Evolutionary conservation across 208 protist species (phyloP).

Genomic region (Novymonas esmeraldas): DNA sequence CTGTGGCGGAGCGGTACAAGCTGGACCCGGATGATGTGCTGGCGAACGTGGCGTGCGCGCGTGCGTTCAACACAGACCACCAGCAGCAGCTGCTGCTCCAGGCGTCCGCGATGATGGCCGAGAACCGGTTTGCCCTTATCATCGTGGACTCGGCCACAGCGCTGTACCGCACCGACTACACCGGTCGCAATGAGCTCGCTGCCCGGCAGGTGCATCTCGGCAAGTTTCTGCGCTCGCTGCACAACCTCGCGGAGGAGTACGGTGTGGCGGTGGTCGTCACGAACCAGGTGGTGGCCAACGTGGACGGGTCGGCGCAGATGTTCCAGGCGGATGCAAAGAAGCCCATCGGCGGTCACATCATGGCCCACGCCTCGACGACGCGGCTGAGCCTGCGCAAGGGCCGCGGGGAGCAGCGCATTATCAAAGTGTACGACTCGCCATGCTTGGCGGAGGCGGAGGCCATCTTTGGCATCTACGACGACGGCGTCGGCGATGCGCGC

Average conservation of each 20-base stretch:
- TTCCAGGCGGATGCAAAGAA: slow-evolving; percentile 98
- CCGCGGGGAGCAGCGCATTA: slow-evolving; percentile 98
- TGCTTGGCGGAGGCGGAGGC: slow-evolving; percentile 98
- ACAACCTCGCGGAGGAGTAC: slow-evolving; percentile 98
- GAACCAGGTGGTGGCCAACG: slow-evolving; percentile 99
- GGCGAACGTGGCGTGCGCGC: slow-evolving; percentile 99
- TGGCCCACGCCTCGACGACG: slow-evolving; percentile 99
- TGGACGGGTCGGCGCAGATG: slow-evolving; percentile 96
- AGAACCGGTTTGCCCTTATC: slow-evolving; percentile 97
- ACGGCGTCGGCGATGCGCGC: slow-evolving; percentile 97
- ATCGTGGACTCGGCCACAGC: slow-evolving; percentile 99
- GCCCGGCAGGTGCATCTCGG: slow-evolving; percentile 99
- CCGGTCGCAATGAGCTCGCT: slow-evolving; percentile 97
- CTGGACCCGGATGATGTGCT: slow-evolving; percentile 97
- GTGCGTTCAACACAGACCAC: slow-evolving; percentile 99
- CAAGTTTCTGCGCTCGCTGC: slow-evolving; percentile 97
- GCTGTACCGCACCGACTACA: slow-evolving; percentile 99
- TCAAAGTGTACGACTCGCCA: slow-evolving; percentile 99
- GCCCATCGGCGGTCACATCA: slow-evolving; percentile 99
- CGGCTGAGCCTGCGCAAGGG: slow-evolving; percentile 99
- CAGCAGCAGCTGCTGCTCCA: slow-evolving; percentile 96
- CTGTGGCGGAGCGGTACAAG: slow-evolving; percentile 94
- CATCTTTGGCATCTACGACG: slow-evolving; percentile 96
- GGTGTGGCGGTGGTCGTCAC: slow-evolving; percentile 99
- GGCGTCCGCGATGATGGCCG: slow-evolving; percentile 98